These are phyloP conservation scores for Globisporangium recalcitrans DNA, from an alignment of 352 stramenopile genomes.

Conservation along the genomic window DNA sequence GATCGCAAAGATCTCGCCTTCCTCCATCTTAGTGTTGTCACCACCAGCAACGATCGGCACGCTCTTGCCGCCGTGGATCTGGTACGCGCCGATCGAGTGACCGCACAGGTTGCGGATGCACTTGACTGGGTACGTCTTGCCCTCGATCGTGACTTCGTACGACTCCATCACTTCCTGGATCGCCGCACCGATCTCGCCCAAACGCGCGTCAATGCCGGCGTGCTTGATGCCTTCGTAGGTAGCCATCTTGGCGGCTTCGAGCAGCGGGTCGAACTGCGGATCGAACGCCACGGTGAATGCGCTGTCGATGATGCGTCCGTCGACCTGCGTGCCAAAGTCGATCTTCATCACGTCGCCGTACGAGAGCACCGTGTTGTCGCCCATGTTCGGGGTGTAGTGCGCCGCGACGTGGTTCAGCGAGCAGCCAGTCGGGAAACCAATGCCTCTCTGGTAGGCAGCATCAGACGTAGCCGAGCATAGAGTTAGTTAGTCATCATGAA, in stretches of 20 bases:
- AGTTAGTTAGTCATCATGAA: background rate
- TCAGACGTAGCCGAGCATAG: background rate
- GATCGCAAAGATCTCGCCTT: background rate
- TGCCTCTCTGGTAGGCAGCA: background rate
- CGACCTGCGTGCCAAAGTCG: background rate
- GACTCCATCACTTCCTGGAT: background rate
- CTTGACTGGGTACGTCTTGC: background rate
- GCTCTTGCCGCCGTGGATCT: background rate
- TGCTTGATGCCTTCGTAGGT: background rate
- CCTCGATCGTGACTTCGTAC: background rate
- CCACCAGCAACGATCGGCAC: background rate
- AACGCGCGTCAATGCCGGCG: background rate
- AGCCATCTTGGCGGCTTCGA: background rate
- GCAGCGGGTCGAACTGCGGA: background rate
- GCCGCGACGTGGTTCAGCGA: background rate
- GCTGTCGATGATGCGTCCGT: background rate
- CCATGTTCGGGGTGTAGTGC: background rate
- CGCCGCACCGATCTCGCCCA: background rate
- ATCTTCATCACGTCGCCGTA: background rate
- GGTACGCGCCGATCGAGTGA: background rate
- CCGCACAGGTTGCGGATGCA: background rate
- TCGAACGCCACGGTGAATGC: background rate
- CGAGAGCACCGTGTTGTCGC: background rate
- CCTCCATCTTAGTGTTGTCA: background rate
- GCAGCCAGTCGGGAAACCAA: background rate